Evolutionary conservation across 805 yeast species (phyloP), one percentile per base, ranked within the genome.

Genomic region (Candida qinlingensis): DNA sequence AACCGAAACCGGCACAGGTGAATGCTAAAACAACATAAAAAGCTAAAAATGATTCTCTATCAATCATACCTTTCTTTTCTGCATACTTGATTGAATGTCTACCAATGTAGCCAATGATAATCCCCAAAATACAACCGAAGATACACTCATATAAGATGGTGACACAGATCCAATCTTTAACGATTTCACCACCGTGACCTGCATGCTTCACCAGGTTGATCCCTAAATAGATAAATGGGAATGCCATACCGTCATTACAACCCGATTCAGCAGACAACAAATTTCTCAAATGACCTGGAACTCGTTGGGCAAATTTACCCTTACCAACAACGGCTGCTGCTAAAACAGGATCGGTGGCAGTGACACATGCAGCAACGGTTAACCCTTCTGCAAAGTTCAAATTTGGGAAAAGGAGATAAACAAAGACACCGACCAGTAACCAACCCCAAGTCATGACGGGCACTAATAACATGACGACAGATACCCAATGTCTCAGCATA

Each of bases 281-380:
- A 60, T 89, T 86, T 57, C 96, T 75, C 68, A 90, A 73, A 67
- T 90, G 97, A n/a, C 95, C 96, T 1, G 96, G 96, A 13, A 90
- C 96, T 47, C 96, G 77, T 60, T 79, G 80, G 11, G 96, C 96
- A 64, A 90, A 90, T 62, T 87, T 87, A 55, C 96, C 96, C 59
- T 87, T 90, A 65, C 96, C 96, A 9, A 90, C 96, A 37, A 90
- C 96, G 3, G 97, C 96, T 13, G 96, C 94, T 2, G 97, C 96
- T 60, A 90, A 74, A 39, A 90, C 94, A 6, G 97, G 97, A 68
- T 90, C 97, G 0, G 97, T 91, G 2, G 97, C 97, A 0, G 97
- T 91, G 41, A 90, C 82, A 64, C 96, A 89, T 2, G 96, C 96
- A 33, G 91, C 78, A 1, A 90, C 80, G 42, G 84, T 73, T 35